Percentiles rank a stretch among this genome's conserved stretches.
Evolutionary conservation across 2,329 filamentous ascomycete genomes (phyloP).

Genomic region (Penicillium sp.): DNA sequence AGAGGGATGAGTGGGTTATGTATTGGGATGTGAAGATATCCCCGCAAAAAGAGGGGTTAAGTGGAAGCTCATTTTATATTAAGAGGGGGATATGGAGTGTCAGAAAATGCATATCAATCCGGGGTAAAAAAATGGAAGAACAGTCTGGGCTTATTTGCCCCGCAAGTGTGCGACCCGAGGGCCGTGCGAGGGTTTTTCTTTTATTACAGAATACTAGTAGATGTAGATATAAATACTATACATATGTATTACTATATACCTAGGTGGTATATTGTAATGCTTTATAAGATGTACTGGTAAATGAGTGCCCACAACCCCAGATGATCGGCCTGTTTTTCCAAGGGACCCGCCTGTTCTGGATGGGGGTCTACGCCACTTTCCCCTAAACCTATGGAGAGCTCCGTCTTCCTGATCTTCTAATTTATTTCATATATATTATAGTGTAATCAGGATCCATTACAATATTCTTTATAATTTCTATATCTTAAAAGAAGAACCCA

Average conservation of each 20-base stretch:
- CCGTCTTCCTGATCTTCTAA: neutral
- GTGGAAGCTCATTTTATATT: neutral
- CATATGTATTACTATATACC: too few relatives aligned
- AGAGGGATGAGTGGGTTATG: neutral
- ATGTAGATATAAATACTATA: neutral
- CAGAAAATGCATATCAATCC: slow-evolving; percentile 10
- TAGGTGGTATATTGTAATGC: neutral
- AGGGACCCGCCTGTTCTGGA: slow-evolving; percentile 11
- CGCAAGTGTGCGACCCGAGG: slow-evolving; percentile 19
- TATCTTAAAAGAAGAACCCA: neutral
- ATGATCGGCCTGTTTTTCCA: slow-evolving; percentile 17
- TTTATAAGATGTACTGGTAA: neutral
- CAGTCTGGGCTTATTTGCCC: slow-evolving; percentile 5
- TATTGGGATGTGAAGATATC: neutral
- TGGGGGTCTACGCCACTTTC: slow-evolving; percentile 2
- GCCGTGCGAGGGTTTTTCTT: slow-evolving; percentile 13
- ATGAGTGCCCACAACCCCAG: slow-evolving; percentile 7
- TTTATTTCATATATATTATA: neutral
- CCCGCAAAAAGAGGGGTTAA: neutral
- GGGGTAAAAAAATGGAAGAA: slow-evolving; percentile 8
- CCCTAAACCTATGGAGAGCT: neutral
- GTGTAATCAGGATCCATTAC: too few relatives aligned
- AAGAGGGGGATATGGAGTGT: neutral
- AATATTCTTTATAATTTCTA: neutral
- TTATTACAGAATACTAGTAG: too few relatives aligned